phyloP scores from a whole-genome alignment of 1,284 basidiomycete genomes.

The Testicularia cyperi region DNA sequence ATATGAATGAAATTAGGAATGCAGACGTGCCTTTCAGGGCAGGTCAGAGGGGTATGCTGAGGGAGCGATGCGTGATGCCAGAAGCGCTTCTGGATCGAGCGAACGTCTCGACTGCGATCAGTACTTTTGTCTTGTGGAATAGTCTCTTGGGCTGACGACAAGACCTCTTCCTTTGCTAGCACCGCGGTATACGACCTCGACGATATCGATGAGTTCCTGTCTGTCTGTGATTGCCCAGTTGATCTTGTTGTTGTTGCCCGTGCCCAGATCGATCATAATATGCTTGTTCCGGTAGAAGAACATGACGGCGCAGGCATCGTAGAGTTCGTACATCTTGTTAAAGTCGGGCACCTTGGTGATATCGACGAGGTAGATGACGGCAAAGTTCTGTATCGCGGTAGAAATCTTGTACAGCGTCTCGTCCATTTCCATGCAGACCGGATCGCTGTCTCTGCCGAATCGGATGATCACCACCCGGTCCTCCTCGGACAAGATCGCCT shows the following conservation, averaged over 20 bases:
- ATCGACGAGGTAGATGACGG: constrained; percentile 91
- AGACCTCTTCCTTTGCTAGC: constrained; percentile 97
- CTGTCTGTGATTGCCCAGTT: constrained; percentile 59
- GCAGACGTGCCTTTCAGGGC: too few relatives aligned
- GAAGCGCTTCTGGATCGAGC: too few relatives aligned
- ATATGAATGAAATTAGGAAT: too few relatives aligned
- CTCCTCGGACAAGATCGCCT: constrained; percentile 96
- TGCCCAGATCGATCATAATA: constrained; percentile 99
- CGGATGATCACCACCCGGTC: constrained; percentile 91
- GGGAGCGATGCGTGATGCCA: too few relatives aligned
- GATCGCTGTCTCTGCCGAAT: constrained; percentile 86
- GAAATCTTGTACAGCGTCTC: constrained; percentile 89
- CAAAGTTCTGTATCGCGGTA: constrained; percentile 97
- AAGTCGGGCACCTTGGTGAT: constrained; percentile 98
- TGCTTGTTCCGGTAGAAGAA: constrained; percentile 77
- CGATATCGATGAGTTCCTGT: constrained; percentile 80
- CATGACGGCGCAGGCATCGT: constrained; percentile 47
- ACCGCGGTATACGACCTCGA: constrained; percentile 96
- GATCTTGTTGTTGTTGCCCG: constrained; percentile 99
- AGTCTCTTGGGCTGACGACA: constrained; percentile 83
- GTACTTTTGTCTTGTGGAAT: constrained; percentile 51
- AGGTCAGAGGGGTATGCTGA: too few relatives aligned
- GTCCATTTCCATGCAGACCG: constrained; percentile 98
- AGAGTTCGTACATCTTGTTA: constrained; percentile 72
- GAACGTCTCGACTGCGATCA: too few relatives aligned